Conservation (phyloP, 2,329 filamentous ascomycete genomes). For the Venturia carpophila region DNA sequence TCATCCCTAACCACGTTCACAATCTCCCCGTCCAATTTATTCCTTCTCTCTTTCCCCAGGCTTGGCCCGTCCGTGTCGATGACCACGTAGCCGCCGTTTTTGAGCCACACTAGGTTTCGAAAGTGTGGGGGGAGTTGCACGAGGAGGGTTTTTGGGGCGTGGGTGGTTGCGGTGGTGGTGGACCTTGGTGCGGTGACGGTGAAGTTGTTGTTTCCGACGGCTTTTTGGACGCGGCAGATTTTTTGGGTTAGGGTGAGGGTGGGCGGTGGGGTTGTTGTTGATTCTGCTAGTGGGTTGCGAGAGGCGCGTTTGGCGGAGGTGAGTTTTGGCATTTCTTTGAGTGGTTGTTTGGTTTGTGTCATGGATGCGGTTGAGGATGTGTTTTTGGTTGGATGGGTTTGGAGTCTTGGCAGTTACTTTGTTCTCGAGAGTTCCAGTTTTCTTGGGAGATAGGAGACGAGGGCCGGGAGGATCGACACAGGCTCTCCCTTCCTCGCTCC, state of each 20-base stretch:
- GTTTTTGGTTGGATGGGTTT: neutral
- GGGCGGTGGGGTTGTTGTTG: constrained; percentile 55
- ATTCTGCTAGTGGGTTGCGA: constrained; percentile 46
- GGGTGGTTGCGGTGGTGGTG: constrained; percentile 12
- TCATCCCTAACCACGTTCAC: constrained; percentile 88
- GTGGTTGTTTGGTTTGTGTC: neutral
- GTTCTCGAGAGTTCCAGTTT: too few species aligned
- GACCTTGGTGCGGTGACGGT: constrained; percentile 46
- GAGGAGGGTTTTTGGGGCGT: constrained; percentile 50
- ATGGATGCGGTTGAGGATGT: neutral
- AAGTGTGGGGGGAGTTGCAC: constrained; percentile 80
- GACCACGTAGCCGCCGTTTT: constrained; percentile 77
- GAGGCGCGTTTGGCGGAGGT: constrained; percentile 2
- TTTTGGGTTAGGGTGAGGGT: constrained; percentile 45
- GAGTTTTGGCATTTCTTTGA: neutral
- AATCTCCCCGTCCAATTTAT: constrained; percentile 81
- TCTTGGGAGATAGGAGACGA: neutral
- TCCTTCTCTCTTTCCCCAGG: constrained; percentile 52
- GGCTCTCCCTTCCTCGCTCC: too few species aligned
- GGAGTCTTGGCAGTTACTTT: neutral
- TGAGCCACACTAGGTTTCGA: constrained; percentile 89
- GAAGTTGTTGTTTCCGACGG: constrained; percentile 85
- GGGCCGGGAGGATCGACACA: neutral
- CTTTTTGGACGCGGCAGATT: constrained; percentile 71
- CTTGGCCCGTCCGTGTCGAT: constrained; percentile 51